phyloP scores from a whole-genome alignment of 441 rosid species.

The Erodium texanum region DNA sequence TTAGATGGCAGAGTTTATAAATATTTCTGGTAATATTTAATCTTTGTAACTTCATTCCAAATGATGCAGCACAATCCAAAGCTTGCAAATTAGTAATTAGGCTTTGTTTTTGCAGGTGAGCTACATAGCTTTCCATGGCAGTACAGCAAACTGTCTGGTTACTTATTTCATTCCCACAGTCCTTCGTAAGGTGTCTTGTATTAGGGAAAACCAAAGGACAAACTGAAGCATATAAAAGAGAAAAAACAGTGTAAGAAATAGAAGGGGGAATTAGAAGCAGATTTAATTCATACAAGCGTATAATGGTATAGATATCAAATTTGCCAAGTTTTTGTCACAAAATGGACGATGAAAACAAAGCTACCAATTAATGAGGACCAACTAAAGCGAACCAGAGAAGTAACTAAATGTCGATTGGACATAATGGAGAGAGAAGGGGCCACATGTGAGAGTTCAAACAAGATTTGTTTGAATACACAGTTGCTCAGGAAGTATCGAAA shows the following conservation, averaged over 20 bases:
- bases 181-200: slow-evolving; percentile 52
- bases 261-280: slow-evolving; percentile 4
- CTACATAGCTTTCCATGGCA: slow-evolving; percentile 68
- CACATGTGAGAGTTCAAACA: not conserved
- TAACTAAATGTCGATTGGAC: too few relatives aligned
- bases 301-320: not conserved
- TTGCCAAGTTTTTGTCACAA: not conserved
- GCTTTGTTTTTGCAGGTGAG: slow-evolving; percentile 88
- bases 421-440: not conserved
- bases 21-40: slow-evolving; percentile 53
- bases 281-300: not conserved
- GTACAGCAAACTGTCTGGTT: slow-evolving; percentile 59
- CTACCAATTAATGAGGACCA: not conserved
- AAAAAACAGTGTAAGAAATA: not conserved
- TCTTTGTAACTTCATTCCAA: slow-evolving; percentile 60
- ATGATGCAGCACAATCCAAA: slow-evolving; percentile 68
- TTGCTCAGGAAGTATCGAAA: not conserved
- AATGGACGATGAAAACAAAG: not conserved
- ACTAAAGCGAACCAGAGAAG: too few relatives aligned
- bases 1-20: slow-evolving; percentile 70
- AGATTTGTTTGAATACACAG: not conserved
- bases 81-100: slow-evolving; percentile 89
- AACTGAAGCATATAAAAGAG: slow-evolving; percentile 38
- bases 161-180: slow-evolving; percentile 46
- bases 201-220: slow-evolving; percentile 82